A percentile compares a stretch with the other conserved stretches of the same genome.
phyloP scores from a whole-genome alignment of 2,329 filamentous ascomycete species.

The Neofusicoccum kwambonambiense region DNA sequence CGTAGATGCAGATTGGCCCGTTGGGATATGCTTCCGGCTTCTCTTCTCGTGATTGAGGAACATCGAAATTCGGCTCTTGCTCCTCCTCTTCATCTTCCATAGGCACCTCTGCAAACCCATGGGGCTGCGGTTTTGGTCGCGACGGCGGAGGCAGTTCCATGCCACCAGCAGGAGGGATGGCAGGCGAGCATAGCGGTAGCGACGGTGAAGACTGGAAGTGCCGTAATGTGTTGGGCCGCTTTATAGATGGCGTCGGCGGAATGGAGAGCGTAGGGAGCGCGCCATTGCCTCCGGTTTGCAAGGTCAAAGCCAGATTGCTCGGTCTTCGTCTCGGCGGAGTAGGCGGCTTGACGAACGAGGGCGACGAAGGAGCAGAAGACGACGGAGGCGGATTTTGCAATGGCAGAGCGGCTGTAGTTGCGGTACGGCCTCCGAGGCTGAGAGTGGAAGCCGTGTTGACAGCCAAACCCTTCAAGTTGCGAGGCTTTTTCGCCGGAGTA shows the following conservation, averaged over 20 bases:
- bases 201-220: conserved; percentile 64
- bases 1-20: conserved; percentile 79
- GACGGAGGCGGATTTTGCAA: conserved; percentile 42
- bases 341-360: conserved; percentile 76
- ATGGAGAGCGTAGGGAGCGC: conserved; percentile 57
- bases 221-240: conserved; percentile 51
- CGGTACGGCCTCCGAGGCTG: conserved; percentile 43
- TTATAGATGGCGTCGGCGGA: conserved; percentile 57
- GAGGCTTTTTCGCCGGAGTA: conserved; percentile 64
- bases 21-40: conserved; percentile 81
- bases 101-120: conserved; percentile 56
- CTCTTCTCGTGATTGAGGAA: conserved; percentile 60
- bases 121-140: conserved; percentile 32
- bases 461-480: conserved; percentile 81
- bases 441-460: conserved; percentile 63
- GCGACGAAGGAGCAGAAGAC: conserved; percentile 66
- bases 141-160: conserved; percentile 50
- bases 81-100: conserved; percentile 67
- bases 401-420: conserved; percentile 53
- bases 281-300: conserved; percentile 63
- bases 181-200: conserved; percentile 55
- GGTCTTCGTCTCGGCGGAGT: conserved; percentile 70
- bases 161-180: conserved; percentile 48
- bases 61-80: conserved; percentile 52
- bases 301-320: conserved; percentile 72